phyloP scores from a whole-genome alignment of 2,329 filamentous ascomycete genomes.

The Penicillium palitans region DNA sequence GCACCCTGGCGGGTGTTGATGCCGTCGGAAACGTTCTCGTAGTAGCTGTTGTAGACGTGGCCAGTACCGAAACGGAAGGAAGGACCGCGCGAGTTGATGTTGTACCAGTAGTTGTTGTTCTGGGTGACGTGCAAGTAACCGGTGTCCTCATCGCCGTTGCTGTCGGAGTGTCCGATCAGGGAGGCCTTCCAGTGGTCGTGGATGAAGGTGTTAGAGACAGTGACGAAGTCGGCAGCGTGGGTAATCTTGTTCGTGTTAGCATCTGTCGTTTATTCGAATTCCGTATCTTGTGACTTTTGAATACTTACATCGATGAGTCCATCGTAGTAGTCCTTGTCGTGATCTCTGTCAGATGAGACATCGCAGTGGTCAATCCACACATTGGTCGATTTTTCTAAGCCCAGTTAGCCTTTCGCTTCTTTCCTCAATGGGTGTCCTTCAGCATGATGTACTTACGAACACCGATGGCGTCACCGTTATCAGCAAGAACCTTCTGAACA shows the following conservation, averaged over 20 bases:
- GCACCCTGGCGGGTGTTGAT: constrained; percentile 60
- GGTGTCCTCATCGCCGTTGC: constrained; percentile 58
- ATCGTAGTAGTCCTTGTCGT: constrained; percentile 70
- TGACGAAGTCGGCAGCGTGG: constrained; percentile 61
- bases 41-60: constrained; percentile 60
- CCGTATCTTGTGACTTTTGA: neutral
- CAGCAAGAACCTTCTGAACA: constrained; percentile 58
- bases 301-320: constrained; percentile 58
- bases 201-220: constrained; percentile 54
- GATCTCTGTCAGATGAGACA: constrained; percentile 58
- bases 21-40: constrained; percentile 48
- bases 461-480: constrained; percentile 60
- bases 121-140: constrained; percentile 66
- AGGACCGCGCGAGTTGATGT: constrained; percentile 64
- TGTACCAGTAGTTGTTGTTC: constrained; percentile 65
- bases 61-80: constrained; percentile 66
- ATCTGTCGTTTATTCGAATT: neutral
- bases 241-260: constrained; percentile 42
- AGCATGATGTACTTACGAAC: constrained; percentile 47
- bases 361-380: constrained; percentile 70
- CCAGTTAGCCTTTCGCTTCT: constrained; percentile 21
- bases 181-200: constrained; percentile 65
- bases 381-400: constrained; percentile 43
- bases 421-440: constrained; percentile 6
- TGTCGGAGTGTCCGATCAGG: constrained; percentile 60